Percentiles rank a stretch among this genome's conserved stretches.
Evolutionary conservation across 202 grass and related monocot genomes (phyloP).

Genomic region (Schoenoplectus triqueter): DNA sequence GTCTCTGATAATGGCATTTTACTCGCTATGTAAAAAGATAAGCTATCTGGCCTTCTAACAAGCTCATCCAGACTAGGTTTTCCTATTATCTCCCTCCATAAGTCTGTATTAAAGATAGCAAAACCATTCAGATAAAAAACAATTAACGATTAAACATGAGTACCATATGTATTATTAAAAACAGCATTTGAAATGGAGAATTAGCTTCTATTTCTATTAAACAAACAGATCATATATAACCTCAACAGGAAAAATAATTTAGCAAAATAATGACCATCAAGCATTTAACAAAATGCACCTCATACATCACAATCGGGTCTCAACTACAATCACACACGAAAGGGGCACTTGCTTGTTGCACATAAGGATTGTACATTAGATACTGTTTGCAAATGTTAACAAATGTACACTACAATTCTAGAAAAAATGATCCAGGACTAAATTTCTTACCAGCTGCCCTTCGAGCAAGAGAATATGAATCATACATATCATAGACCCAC

Average conservation of each 20-base stretch:
- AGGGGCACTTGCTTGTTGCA: background rate
- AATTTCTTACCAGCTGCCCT: conserved; percentile 70
- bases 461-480: conserved; percentile 78
- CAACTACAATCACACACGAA: conserved; percentile 30
- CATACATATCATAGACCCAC: conserved; percentile 95
- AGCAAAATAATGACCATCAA: background rate
- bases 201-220: background rate
- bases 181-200: background rate
- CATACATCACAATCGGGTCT: background rate
- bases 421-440: conserved; percentile 20
- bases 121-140: conserved; percentile 6
- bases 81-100: conserved; percentile 78
- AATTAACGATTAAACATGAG: conserved; percentile 5
- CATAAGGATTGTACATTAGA: background rate
- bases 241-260: background rate
- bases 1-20: conserved; percentile 89
- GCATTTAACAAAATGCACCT: background rate
- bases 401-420: background rate
- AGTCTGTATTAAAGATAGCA: conserved; percentile 53
- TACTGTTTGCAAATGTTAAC: conserved; percentile 17
- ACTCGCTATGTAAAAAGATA: conserved; percentile 93
- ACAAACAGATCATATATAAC: background rate
- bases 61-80: conserved; percentile 70
- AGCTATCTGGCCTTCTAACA: conserved; percentile 68
- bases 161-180: conserved; percentile 9